phyloP scores from a whole-genome alignment of 1,284 basidiomycete genomes.

The Trichosporon coremiiforme region DNA sequence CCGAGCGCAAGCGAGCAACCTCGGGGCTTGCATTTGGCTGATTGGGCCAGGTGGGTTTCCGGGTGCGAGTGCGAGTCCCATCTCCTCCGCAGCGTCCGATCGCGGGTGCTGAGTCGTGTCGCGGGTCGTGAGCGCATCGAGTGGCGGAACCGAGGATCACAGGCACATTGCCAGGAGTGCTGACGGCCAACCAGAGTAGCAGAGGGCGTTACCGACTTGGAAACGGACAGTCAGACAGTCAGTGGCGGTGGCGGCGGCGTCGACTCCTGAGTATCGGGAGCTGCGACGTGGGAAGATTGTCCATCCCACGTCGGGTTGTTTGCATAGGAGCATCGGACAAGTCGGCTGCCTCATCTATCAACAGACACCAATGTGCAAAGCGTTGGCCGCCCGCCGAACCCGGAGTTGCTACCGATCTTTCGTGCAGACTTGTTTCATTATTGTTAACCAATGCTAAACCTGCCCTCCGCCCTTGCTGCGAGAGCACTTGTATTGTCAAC shows the following conservation, averaged over 20 bases:
- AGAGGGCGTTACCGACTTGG: not conserved
- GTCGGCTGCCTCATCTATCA: not conserved
- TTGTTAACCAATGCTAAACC: too few relatives aligned
- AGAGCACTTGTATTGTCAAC: too few relatives aligned
- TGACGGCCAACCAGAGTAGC: not conserved
- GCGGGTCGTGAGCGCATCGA: not conserved
- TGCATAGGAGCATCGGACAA: not conserved
- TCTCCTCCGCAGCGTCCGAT: too few relatives aligned
- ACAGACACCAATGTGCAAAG: too few relatives aligned
- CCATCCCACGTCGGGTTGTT: not conserved
- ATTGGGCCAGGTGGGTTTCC: not conserved
- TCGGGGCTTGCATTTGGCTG: not conserved
- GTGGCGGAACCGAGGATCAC: not conserved
- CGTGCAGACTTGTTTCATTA: too few relatives aligned
- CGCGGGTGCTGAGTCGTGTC: not conserved
- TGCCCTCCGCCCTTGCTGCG: too few relatives aligned
- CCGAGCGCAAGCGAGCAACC: not conserved
- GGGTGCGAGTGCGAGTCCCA: not conserved
- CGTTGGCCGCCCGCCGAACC: too few relatives aligned
- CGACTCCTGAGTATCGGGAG: not conserved
- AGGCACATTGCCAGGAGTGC: not conserved
- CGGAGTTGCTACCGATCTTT: too few relatives aligned
- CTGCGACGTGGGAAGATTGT: not conserved
- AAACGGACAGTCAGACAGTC: not conserved
- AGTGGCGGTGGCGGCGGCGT: slow-evolving; percentile 4